Evolutionary conservation across 345 rosid species (phyloP).

Genomic region (Streptanthus diversifolius): DNA sequence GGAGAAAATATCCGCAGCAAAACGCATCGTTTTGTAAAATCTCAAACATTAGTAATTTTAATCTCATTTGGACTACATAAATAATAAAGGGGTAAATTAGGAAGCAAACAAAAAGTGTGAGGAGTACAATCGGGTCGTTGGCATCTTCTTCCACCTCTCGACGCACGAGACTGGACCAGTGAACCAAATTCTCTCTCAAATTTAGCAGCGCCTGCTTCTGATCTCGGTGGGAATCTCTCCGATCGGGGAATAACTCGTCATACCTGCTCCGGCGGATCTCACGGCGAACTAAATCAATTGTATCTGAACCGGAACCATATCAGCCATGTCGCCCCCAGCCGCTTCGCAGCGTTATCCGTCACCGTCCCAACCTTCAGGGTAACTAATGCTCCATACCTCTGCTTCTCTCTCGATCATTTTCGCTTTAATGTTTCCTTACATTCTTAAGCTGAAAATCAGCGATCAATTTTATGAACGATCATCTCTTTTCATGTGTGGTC

Average conservation of each 20-base stretch:
- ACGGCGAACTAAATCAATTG: background rate
- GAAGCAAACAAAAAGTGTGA: background rate
- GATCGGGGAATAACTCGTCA: conserved; percentile 26
- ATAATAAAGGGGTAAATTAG: background rate
- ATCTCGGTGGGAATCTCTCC: conserved; percentile 11
- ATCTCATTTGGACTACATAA: background rate
- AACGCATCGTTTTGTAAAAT: conserved; percentile 34
- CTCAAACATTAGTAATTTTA: no score
- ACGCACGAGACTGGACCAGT: conserved; percentile 33
- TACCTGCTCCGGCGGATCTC: conserved; percentile 29
- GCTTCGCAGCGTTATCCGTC: conserved; percentile 76
- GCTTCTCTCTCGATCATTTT: background rate
- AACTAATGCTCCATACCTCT: conserved; percentile 8
- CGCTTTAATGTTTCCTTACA: background rate
- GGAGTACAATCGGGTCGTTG: conserved; percentile 19
- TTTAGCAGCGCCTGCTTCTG: conserved; percentile 11
- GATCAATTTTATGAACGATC: conserved; percentile 8
- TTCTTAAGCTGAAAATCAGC: background rate
- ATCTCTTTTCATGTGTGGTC: background rate
- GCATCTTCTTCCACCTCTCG: conserved; percentile 25
- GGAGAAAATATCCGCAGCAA: conserved; percentile 21
- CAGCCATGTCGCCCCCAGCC: conserved; percentile 82
- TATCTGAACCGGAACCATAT: background rate
- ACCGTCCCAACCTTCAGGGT: conserved; percentile 99
- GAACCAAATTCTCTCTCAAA: conserved; percentile 28